phyloP scores from a whole-genome alignment of 1,139 yeast species.

The Yamadazyma friedrichii region DNA sequence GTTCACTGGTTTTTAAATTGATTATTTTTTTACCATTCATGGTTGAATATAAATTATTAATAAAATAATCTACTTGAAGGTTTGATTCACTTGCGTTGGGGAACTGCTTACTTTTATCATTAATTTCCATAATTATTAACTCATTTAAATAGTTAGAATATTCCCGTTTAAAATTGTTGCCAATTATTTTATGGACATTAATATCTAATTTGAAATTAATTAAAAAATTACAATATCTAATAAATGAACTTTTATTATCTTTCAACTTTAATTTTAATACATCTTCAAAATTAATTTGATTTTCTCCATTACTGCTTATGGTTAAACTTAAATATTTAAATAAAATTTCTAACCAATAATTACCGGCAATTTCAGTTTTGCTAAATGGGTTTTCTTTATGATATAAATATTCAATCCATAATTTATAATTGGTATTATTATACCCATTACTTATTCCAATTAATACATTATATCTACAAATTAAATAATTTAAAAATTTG shows the following conservation, averaged over 20 bases:
- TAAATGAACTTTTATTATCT: conserved; percentile 25
- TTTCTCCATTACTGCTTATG: conserved; percentile 23
- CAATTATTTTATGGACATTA: conserved; percentile 17
- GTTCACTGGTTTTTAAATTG: conserved; percentile 25
- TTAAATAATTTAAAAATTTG: conserved; percentile 33
- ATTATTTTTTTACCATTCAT: conserved; percentile 12
- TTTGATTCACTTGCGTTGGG: conserved; percentile 33
- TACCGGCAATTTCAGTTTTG: conserved; percentile 37
- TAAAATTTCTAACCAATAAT: conserved; percentile 39
- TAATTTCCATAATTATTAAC: conserved; percentile 14
- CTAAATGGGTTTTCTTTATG: conserved; percentile 27
- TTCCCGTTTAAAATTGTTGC: conserved; percentile 28
- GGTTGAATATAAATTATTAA: conserved; percentile 35
- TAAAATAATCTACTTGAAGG: conserved; percentile 24
- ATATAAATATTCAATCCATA: conserved; percentile 35
- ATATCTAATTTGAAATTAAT: conserved; percentile 21
- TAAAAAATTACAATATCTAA: conserved; percentile 31
- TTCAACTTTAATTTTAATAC: conserved; percentile 24
- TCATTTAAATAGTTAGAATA: conserved; percentile 27
- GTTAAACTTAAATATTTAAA: conserved; percentile 24
- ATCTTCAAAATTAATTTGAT: conserved; percentile 21
- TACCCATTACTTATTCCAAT: conserved; percentile 25
- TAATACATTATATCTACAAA: conserved; percentile 37
- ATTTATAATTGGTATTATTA: conserved; percentile 18
- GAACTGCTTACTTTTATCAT: conserved; percentile 17